Percentiles rank a stretch among this genome's conserved stretches.
phyloP scores from a whole-genome alignment of 176 grass and related monocot genomes.

The Oryza officinalis region DNA sequence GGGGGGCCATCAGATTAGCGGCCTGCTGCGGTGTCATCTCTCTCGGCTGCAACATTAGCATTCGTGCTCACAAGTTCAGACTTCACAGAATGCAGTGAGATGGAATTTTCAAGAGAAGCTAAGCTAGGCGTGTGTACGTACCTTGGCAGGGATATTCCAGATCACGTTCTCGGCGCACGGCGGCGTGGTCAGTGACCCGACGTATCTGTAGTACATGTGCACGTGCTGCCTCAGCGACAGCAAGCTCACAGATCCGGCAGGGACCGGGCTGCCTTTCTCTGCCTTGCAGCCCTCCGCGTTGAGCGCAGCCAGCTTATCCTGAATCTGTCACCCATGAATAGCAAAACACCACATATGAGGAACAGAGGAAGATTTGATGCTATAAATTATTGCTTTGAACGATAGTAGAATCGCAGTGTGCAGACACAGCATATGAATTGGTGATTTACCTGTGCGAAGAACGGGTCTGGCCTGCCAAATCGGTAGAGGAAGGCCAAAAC shows the following conservation, averaged over 20 bases:
- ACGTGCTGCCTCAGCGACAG: constrained; percentile 41
- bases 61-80: background rate
- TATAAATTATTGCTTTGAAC: background rate
- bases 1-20: constrained; percentile 50
- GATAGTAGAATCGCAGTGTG: background rate
- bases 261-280: constrained; percentile 37
- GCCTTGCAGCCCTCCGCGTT: constrained; percentile 42
- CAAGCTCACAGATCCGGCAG: constrained; percentile 43
- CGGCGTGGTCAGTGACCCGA: constrained; percentile 80
- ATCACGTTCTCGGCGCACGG: constrained; percentile 89
- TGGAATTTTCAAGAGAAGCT: background rate
- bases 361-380: background rate
- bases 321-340: constrained; percentile 44
- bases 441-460: constrained; percentile 57
- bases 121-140: background rate
- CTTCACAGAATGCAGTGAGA: background rate
- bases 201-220: constrained; percentile 70
- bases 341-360: background rate
- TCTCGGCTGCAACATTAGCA: constrained; percentile 48
- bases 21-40: constrained; percentile 63
- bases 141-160: constrained; percentile 78
- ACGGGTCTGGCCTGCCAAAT: constrained; percentile 59
- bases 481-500: constrained; percentile 68
- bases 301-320: constrained; percentile 66
- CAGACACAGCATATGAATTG: background rate